A percentile compares a stretch with the other conserved stretches of the same genome.
phyloP scores from a whole-genome alignment of 2,329 filamentous ascomycete genomes.

The Arthrinium phaeospermum region DNA sequence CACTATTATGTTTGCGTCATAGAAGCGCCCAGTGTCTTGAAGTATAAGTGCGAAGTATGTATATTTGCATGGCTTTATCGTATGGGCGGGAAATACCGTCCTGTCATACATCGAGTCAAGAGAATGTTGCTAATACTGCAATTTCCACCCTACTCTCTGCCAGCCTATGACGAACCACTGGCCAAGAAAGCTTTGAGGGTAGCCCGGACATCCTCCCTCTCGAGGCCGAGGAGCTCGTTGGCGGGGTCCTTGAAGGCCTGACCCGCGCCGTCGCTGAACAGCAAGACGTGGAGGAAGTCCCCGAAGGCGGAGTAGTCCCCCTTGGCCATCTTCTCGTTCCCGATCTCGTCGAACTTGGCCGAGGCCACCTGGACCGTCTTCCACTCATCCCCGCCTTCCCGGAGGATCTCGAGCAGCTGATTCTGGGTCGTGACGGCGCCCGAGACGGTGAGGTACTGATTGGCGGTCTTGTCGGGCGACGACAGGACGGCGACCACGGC shows the following conservation, averaged over 20 bases:
- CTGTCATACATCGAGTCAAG: no score
- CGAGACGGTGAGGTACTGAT: slow-evolving; percentile 62
- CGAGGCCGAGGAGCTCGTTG: slow-evolving; percentile 32
- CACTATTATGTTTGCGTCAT: neutral
- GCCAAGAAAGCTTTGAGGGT: neutral
- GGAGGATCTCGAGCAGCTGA: slow-evolving; percentile 57
- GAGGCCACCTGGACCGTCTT: slow-evolving; percentile 46
- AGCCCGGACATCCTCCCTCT: slow-evolving; percentile 32
- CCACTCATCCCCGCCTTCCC: slow-evolving; percentile 54
- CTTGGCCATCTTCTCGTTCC: slow-evolving; percentile 47
- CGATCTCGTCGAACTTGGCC: slow-evolving; percentile 43
- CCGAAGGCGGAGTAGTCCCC: slow-evolving; percentile 44
- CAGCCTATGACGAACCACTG: neutral
- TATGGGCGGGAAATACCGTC: no score
- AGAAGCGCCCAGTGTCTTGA: neutral
- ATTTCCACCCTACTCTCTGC: neutral
- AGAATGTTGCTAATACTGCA: no score
- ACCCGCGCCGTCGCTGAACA: slow-evolving; percentile 35
- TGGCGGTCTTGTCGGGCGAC: slow-evolving; percentile 56
- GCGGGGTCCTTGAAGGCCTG: slow-evolving; percentile 31
- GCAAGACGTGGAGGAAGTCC: slow-evolving; percentile 31
- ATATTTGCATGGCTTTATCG: neutral
- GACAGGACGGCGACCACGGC: slow-evolving; percentile 57
- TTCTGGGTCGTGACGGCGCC: slow-evolving; percentile 64
- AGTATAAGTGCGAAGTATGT: neutral